Base-by-base conservation (phyloP, 2,329 filamentous ascomycete species). In the Claviceps sp. region DNA sequence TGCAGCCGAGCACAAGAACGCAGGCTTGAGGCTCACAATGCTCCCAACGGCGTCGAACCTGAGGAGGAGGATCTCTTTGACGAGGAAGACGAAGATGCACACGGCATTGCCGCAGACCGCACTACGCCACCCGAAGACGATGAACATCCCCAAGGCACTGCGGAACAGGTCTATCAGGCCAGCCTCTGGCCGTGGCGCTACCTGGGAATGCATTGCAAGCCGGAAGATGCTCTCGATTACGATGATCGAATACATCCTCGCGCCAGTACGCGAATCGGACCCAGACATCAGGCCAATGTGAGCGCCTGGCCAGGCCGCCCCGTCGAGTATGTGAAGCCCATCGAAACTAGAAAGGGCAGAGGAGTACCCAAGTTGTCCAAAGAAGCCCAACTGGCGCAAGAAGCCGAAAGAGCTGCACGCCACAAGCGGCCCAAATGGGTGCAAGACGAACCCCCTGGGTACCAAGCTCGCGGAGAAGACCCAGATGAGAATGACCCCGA, bases 141-240 rank as follows among this genome's bases (percentile, higher is more conserved):
- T 17, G 69, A 73, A 2, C 75, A 80, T 52, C 75, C 76, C 47
- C 71, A 75, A 50, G 80, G 73, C 47, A 96, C 90, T 0, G 80
- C 85, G 52, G 89, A 95, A 63, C 91, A 97, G 65, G 85, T 91
- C 53, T 88, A 93, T 54, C 86, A 96, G 59, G 89, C 91, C 37
- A 93, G 89, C 61, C 80, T 96, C 62, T 98, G 93, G 93, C 90
- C 89, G 2, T 97, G 93, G 72, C 82, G 93, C 55, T 98, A 98
- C 66, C 73, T 98, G 6, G 93, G 93, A 40, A 89, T 95, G 59
- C 93, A 98, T 69, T 96, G 90, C 69, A 87, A 89, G 58, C 86
- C 93, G 1, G 90, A 97, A 67, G 93, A 98, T 70, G 93, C 89
- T 0, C 74, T 98, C 34, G 93, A 98, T 65, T 95, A 95, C 64